Evolutionary conservation across 2,329 filamentous ascomycete species (phyloP).

Genomic region (Neoarthrinium moseri): DNA sequence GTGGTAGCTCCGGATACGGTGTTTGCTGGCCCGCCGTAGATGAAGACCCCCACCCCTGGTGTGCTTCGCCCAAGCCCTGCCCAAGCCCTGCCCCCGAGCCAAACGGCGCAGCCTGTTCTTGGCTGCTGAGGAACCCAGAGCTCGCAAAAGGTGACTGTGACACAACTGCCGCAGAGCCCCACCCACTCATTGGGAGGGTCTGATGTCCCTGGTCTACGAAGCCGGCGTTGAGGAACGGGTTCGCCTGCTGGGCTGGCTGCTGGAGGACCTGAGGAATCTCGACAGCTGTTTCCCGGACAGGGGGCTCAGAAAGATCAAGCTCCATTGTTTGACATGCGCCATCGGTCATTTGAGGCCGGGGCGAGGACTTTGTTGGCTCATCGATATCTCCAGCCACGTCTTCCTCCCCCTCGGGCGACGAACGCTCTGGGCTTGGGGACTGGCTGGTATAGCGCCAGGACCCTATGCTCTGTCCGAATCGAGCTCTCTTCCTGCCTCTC

Average conservation of each 20-base stretch:
- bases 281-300: constrained; percentile 4
- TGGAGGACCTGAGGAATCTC: neutral
- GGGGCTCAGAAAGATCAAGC: constrained; percentile 21
- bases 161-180: neutral
- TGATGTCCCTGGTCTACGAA: constrained; percentile 10
- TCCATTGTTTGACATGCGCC: constrained; percentile 39
- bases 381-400: constrained; percentile 8
- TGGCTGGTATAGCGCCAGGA: constrained; percentile 74
- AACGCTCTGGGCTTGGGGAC: constrained; percentile 67
- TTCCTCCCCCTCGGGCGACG: constrained; percentile 19
- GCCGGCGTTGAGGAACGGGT: neutral
- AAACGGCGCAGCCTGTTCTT: neutral
- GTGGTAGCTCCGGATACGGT: constrained; percentile 1
- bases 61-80: neutral
- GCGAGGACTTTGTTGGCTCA: constrained; percentile 12
- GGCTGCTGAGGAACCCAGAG: neutral
- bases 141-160: neutral
- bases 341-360: constrained; percentile 30
- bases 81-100: neutral
- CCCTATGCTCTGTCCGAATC: constrained; percentile 64
- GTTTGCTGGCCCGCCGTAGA: neutral
- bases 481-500: constrained; percentile 67
- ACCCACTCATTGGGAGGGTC: neutral
- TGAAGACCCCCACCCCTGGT: neutral
- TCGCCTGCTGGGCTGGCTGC: neutral